These are phyloP conservation scores for Ammopiptanthus mongolicus DNA, from an alignment of 306 rosid species.

Conservation along the genomic window DNA sequence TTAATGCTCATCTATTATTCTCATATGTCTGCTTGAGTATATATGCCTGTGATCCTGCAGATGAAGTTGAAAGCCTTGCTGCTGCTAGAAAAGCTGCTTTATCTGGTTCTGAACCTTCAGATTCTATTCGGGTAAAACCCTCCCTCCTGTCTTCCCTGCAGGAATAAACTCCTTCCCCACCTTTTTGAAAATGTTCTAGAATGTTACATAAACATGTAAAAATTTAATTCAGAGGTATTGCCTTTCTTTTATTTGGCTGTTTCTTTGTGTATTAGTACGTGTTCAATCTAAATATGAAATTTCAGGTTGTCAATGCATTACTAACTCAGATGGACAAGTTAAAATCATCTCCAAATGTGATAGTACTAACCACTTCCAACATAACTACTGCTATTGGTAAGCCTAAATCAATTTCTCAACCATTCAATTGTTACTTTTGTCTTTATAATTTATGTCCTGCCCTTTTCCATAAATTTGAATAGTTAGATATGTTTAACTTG, in stretches of 20 bases:
- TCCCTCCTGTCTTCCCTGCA: background rate
- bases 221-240: background rate
- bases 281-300: constrained; percentile 30
- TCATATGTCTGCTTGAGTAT: constrained; percentile 15
- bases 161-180: constrained; percentile 3
- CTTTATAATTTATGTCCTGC: background rate
- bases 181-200: background rate
- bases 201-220: background rate
- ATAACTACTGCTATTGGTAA: constrained; percentile 93
- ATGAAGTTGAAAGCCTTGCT: constrained; percentile 98
- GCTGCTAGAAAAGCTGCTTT: constrained; percentile 97
- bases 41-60: constrained; percentile 45
- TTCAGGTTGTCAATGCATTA: constrained; percentile 94
- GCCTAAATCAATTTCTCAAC: constrained; percentile 27
- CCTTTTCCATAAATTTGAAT: constrained; percentile 1
- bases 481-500: background rate
- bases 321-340: constrained; percentile 96
- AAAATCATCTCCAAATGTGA: constrained; percentile 82
- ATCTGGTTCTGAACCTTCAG: constrained; percentile 99
- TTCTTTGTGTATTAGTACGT: background rate
- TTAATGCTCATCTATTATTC: constrained; percentile 17
- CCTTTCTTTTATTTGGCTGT: background rate
- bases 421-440: background rate
- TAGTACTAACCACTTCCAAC: constrained; percentile 86
- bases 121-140: constrained; percentile 82